Conservation (phyloP, 2,329 filamentous ascomycete genomes). For the Grosmannia huntii region DNA sequence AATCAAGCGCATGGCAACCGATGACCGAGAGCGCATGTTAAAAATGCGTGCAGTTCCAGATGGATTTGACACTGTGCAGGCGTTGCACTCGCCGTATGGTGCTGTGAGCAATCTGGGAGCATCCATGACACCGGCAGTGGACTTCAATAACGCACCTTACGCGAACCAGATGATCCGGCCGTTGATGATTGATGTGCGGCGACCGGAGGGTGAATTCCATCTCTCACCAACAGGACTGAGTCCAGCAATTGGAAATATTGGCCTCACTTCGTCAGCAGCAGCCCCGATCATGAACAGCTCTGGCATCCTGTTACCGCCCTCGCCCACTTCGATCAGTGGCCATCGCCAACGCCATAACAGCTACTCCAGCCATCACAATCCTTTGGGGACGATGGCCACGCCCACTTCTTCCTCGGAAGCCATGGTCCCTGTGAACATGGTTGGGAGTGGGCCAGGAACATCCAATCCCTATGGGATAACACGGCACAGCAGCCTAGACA, state of each 20-base stretch:
- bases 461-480: constrained; percentile 35
- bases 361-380: constrained; percentile 29
- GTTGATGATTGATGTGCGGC: constrained; percentile 55
- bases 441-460: constrained; percentile 22
- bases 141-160: constrained; percentile 36
- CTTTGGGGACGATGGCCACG: not conserved
- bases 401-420: not conserved
- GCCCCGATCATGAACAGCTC: constrained; percentile 32
- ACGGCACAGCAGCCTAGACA: constrained; percentile 33
- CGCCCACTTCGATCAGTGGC: constrained; percentile 29
- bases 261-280: constrained; percentile 39
- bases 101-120: constrained; percentile 41
- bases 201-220: constrained; percentile 44
- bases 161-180: constrained; percentile 52
- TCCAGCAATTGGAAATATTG: constrained; percentile 53
- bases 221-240: constrained; percentile 54
- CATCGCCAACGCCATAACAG: constrained; percentile 33
- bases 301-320: constrained; percentile 45
- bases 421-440: not conserved
- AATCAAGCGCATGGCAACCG: constrained; percentile 57
- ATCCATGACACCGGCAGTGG: constrained; percentile 34
- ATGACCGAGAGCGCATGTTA: constrained; percentile 58
- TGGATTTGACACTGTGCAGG: constrained; percentile 58
- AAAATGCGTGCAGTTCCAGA: constrained; percentile 60
- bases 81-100: constrained; percentile 54